phyloP scores from a whole-genome alignment of 1,284 basidiomycete species.

The Agroathelia rolfsii region DNA sequence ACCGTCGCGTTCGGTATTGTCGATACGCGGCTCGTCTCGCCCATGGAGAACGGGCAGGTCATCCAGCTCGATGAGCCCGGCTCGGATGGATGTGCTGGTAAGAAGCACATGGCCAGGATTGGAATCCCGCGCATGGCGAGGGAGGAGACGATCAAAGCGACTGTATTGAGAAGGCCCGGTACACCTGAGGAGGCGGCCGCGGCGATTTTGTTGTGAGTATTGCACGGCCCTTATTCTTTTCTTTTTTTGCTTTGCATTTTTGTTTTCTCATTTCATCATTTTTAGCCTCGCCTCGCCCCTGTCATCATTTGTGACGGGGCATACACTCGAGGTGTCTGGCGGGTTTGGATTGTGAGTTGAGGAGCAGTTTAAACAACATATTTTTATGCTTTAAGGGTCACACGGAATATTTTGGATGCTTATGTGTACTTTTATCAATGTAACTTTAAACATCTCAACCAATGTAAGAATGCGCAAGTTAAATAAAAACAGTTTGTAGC shows the following conservation, averaged over 20 bases:
- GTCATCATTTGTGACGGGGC: conserved; percentile 72
- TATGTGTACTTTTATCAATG: too few species aligned
- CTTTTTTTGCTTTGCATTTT: conserved; percentile 1
- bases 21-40: conserved; percentile 54
- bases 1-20: conserved; percentile 73
- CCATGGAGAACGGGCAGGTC: conserved; percentile 76
- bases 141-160: conserved; percentile 32
- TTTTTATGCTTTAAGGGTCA: too few species aligned
- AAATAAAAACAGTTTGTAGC: too few species aligned
- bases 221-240: too few species aligned
- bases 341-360: too few species aligned
- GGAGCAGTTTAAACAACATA: too few species aligned
- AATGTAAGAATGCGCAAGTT: too few species aligned
- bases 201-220: conserved; percentile 58
- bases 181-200: conserved; percentile 71
- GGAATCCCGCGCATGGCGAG: too few species aligned
- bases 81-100: too few species aligned
- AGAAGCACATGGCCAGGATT: conserved; percentile 22
- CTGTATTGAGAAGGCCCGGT: conserved; percentile 67
- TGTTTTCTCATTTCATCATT: conserved; percentile 11
- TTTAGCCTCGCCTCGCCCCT: conserved; percentile 64
- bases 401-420: too few species aligned
- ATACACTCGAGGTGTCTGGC: conserved; percentile 75
- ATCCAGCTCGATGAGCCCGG: conserved; percentile 74
- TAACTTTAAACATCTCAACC: too few species aligned